Conservation (phyloP, 2,329 filamentous ascomycete genomes). For the Trichoderma hamatum region DNA sequence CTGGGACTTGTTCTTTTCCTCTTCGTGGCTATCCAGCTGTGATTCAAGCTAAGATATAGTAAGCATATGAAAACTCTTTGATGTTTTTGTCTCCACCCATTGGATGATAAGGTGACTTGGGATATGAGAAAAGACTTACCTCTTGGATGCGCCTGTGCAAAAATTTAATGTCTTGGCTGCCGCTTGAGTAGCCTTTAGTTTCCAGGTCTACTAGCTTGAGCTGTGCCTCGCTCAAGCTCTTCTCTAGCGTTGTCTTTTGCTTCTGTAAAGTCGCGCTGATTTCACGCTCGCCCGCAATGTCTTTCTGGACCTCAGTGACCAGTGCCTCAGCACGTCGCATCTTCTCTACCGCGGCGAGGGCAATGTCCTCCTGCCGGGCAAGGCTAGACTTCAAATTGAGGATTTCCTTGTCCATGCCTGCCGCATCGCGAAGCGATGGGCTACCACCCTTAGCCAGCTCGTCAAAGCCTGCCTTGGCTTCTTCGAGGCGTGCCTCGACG, state of each 20-base stretch:
- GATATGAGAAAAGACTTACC: constrained; percentile 52
- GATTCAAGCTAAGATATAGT: constrained; percentile 70
- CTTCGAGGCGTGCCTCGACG: constrained; percentile 79
- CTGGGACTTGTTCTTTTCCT: constrained; percentile 75
- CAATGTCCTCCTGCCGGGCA: constrained; percentile 91
- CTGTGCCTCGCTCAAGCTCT: constrained; percentile 86
- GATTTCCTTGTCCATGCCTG: constrained; percentile 84
- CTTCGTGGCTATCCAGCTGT: constrained; percentile 82
- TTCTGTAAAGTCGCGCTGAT: constrained; percentile 79
- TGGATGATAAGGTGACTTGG: background rate
- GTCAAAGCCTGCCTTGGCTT: constrained; percentile 86
- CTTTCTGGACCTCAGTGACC: constrained; percentile 86
- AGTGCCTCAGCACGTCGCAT: constrained; percentile 93
- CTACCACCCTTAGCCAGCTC: constrained; percentile 84
- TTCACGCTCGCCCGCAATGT: constrained; percentile 85
- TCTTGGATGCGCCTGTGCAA: constrained; percentile 93
- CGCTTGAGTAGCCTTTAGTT: constrained; percentile 94
- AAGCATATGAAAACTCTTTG: constrained; percentile 35
- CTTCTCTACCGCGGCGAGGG: constrained; percentile 89
- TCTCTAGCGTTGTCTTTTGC: constrained; percentile 87
- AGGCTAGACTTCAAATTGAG: constrained; percentile 86
- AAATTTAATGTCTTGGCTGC: constrained; percentile 93
- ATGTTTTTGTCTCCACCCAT: background rate
- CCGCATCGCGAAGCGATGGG: constrained; percentile 86
- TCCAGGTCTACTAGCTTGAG: constrained; percentile 89